These are phyloP conservation scores for Maudiozyma saulgeensis DNA, from an alignment of 805 yeast species.

Conservation along the genomic window DNA sequence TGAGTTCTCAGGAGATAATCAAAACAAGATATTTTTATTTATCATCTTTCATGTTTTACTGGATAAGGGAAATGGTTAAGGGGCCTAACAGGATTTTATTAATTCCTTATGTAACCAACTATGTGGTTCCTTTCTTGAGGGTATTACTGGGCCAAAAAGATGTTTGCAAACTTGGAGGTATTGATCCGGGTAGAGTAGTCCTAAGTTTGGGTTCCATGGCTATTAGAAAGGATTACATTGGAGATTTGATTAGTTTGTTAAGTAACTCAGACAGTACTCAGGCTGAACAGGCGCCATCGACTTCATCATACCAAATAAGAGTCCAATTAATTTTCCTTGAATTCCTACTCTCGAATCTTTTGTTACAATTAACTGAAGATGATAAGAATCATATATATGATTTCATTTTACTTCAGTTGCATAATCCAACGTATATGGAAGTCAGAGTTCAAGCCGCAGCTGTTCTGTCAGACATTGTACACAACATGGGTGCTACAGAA, in stretches of 20 bases:
- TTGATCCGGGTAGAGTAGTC: constrained; percentile 44
- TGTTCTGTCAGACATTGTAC: constrained; percentile 73
- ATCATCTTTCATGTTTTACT: constrained; percentile 53
- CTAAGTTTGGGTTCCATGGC: constrained; percentile 40
- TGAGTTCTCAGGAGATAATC: constrained; percentile 46
- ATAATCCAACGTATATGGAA: constrained; percentile 58
- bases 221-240: constrained; percentile 26
- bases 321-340: constrained; percentile 63
- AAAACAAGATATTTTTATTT: constrained; percentile 53
- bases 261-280: neutral
- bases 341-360: constrained; percentile 58
- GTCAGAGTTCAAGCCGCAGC: constrained; percentile 65
- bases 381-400: constrained; percentile 44
- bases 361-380: constrained; percentile 39
- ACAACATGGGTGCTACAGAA: constrained; percentile 34
- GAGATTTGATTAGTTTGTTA: neutral
- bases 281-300: constrained; percentile 6
- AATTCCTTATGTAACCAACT: constrained; percentile 40
- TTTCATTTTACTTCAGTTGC: constrained; percentile 38
- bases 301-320: constrained; percentile 51
- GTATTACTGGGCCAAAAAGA: constrained; percentile 61
- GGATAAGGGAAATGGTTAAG: constrained; percentile 45
- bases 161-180: constrained; percentile 60
- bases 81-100: constrained; percentile 47
- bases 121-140: constrained; percentile 62